Base-by-base conservation (phyloP, 176 grass and related monocot genomes). In the Bromus sterilis region DNA sequence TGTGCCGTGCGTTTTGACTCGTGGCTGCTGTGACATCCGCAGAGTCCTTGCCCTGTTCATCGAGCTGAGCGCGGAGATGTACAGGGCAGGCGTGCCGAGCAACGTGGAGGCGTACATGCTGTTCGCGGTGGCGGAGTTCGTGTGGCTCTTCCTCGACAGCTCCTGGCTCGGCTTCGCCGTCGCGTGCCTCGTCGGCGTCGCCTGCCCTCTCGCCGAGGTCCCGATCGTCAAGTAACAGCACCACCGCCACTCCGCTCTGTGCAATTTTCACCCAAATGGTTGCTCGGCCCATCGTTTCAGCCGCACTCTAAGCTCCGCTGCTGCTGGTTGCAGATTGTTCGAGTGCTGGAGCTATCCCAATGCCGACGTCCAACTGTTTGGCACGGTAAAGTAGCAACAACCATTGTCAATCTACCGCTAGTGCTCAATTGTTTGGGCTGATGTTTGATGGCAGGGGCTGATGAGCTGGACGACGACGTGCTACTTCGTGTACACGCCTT, bases 381-480 rank as follows among this genome's bases (percentile, higher is more conserved):
- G 86, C 41, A 91, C 91, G 88, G 95, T 94, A 83, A 83, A 63
- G 71, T 57, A 31, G 49, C 49, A 21, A 21, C 49, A 7, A 21
- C 49, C 49, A 53, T 20, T 9, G 14, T 8, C 39, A 4, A 26
- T 53, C 16, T 49, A 49, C 16, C 35, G 5, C 3, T 48, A 48
- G 44, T 8, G 20, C 20, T 53, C 49, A 53, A n/a, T n/a, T n/a
- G n/a, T n/a, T n/a, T n/a, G n/a, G n/a, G 67, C 4, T 72, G 15
- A 31, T 21, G 8, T 10, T 49, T 16, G 74, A 24, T 20, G 43
- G 25, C 95, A 94, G 95, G 95, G 92, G 31, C 74, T 95, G 76
- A 82, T 95, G 80, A 98, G 92, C 72, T 98, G 95, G 95, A 95
- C 95, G 60, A 63, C 86, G 11, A 98, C 90, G 25, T 98, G 95